Evolutionary conservation across 176 grass and related monocot species (phyloP).

Genomic region (Oryza longistaminata): DNA sequence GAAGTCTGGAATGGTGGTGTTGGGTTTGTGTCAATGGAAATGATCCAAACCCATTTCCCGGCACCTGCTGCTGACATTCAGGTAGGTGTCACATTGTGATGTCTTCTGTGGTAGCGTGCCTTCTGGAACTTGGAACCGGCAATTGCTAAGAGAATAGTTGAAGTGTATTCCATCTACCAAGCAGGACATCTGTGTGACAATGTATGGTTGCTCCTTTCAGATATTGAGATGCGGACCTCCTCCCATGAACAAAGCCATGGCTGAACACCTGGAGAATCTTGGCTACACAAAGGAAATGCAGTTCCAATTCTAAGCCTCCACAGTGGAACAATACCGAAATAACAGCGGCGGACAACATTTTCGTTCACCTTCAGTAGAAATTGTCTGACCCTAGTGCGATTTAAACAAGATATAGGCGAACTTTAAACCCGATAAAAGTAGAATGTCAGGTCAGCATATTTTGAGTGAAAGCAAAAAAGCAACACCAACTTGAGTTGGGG

Average conservation of each 20-base stretch:
- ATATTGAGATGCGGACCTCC: constrained; percentile 93
- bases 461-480: background rate
- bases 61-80: constrained; percentile 72
- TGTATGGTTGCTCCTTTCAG: constrained; percentile 32
- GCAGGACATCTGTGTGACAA: background rate
- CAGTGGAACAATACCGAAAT: constrained; percentile 17
- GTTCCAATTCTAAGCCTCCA: constrained; percentile 69
- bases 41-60: constrained; percentile 84
- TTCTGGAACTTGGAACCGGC: background rate
- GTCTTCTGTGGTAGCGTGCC: background rate
- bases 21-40: constrained; percentile 87
- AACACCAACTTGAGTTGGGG: background rate
- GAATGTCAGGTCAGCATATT: background rate
- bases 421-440: background rate
- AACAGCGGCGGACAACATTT: background rate
- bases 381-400: background rate
- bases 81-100: constrained; percentile 33
- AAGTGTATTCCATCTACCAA: background rate
- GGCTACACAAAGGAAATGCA: constrained; percentile 96
- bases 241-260: constrained; percentile 99
- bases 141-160: background rate
- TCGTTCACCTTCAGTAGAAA: background rate
- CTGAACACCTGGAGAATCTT: constrained; percentile 68
- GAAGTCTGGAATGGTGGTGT: constrained; percentile 77
- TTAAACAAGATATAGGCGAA: background rate